A percentile compares a stretch with the other conserved stretches of the same genome.
These are phyloP conservation scores for Phytophthora hibernalis DNA, from an alignment of 352 stramenopile species.

Conservation along the genomic window DNA sequence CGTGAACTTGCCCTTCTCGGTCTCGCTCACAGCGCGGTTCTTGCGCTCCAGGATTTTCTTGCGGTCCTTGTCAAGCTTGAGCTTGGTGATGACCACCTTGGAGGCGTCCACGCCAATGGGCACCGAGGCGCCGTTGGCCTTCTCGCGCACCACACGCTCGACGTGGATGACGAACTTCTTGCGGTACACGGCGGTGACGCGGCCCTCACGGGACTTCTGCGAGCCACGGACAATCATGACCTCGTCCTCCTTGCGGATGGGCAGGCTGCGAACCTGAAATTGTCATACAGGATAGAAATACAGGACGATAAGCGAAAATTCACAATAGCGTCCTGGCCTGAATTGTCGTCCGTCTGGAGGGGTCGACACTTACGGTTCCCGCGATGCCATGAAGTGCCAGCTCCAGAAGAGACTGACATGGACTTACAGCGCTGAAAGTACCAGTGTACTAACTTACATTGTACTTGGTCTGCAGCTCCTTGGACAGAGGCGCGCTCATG, in stretches of 20 bases:
- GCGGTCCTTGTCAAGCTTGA: conserved; percentile 99
- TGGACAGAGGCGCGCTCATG: conserved; percentile 98
- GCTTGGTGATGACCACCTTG: conserved; percentile 99
- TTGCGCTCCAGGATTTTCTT: conserved; percentile 99
- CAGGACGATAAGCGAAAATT: conserved; percentile 10
- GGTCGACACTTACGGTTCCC: conserved; percentile 79
- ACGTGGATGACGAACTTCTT: conserved; percentile 99
- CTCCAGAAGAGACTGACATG: conserved; percentile 72
- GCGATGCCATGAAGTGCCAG: conserved; percentile 93
- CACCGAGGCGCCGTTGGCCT: conserved; percentile 97
- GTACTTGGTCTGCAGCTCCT: conserved; percentile 99
- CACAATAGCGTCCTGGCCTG: neutral
- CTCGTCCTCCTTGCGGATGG: conserved; percentile 99
- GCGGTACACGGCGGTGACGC: conserved; percentile 97
- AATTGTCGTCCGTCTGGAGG: conserved; percentile 10
- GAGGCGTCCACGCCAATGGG: conserved; percentile 98
- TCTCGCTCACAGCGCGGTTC: conserved; percentile 87
- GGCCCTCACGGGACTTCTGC: conserved; percentile 99
- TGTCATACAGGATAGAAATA: neutral
- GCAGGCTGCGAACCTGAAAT: conserved; percentile 95
- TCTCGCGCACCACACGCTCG: conserved; percentile 98
- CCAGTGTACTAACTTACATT: conserved; percentile 95
- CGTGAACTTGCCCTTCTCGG: conserved; percentile 92
- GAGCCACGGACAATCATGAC: conserved; percentile 98
- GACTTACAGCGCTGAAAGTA: conserved; percentile 90